Evolutionary conservation across 805 yeast species (phyloP), one percentile per base, ranked within the genome.

Genomic region (Sugiyamaella smithiae): DNA sequence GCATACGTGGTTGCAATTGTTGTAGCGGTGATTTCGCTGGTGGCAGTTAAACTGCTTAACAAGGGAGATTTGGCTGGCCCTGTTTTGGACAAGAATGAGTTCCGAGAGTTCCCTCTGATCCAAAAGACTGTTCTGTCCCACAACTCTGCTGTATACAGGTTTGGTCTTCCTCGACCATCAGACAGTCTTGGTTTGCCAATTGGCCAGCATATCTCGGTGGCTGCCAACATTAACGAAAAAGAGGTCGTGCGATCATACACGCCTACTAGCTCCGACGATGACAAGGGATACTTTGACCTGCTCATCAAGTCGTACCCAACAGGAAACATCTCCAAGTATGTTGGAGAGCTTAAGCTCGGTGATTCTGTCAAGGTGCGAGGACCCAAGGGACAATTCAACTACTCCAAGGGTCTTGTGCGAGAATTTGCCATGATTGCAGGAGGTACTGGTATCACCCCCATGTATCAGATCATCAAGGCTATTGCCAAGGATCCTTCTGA

Each of bases 361-460:
- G 95, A 89, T 56, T 65, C 76, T 35, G 83, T 89, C 60, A 81
- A 80, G 48, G 85, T 88, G 50, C 78, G 85, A 64, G 70, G 97
- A 31, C 97, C 97, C 61, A 87, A 87, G 71, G 97, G 97, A 8
- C 81, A 81, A 62, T 88, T 86, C 74, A 78, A 82, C 50, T 90
- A 89, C 71, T 74, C 80, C 43, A 86, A 89, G 57, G 86, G 86
- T 67, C 80, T 85, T 81, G 83, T 80, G 43, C 71, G 77, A 48
- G 74, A 76, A 48, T 75, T 89, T 50, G 88, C 85, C 43, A 89
- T 89, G 97, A 82, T 90, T 57, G 95, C 96, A 33, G 97, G 97
- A 58, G 97, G 97, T 64, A 88, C 97, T 36, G 96, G 97, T 66
- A 85, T 89, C 61, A 85, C 97, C 5, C 97, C 97, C 65, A 89